These are phyloP conservation scores for Aquilaria sinensis DNA, from an alignment of 345 rosid species.

Conservation along the genomic window DNA sequence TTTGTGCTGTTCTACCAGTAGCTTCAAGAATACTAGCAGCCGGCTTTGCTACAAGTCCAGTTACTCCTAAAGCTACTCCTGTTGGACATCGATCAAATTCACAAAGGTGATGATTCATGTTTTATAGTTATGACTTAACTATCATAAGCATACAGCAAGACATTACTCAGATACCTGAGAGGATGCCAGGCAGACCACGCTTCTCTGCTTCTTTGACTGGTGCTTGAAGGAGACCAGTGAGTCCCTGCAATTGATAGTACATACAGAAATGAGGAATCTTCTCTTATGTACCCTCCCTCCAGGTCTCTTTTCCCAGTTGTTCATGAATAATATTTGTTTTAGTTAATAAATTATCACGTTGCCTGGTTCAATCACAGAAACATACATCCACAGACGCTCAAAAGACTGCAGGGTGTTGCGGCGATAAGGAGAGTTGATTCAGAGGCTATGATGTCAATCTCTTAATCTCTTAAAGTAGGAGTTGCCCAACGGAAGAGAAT, in stretches of 20 bases:
- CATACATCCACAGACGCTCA: too few relatives aligned
- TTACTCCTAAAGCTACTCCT: slow-evolving; percentile 84
- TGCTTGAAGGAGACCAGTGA: slow-evolving; percentile 89
- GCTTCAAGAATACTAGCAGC: slow-evolving; percentile 96
- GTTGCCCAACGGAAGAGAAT: too few relatives aligned
- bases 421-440: too few relatives aligned
- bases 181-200: slow-evolving; percentile 89
- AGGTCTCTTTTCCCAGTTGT: too few relatives aligned
- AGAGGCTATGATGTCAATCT: too few relatives aligned
- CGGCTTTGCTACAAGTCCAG: slow-evolving; percentile 96
- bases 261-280: not conserved
- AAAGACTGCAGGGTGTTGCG: too few relatives aligned
- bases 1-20: slow-evolving; percentile 88
- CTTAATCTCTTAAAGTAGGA: too few relatives aligned
- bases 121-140: not conserved
- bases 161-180: slow-evolving; percentile 54
- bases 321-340: too few relatives aligned
- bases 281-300: too few relatives aligned
- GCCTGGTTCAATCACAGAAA: too few relatives aligned
- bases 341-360: too few relatives aligned
- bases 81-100: slow-evolving; percentile 16
- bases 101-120: not conserved
- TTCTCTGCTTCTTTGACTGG: slow-evolving; percentile 91
- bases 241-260: slow-evolving; percentile 48
- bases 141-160: not conserved